Conservation (phyloP, 768 basidiomycete genomes). For the Scleroderma bovista region DNA sequence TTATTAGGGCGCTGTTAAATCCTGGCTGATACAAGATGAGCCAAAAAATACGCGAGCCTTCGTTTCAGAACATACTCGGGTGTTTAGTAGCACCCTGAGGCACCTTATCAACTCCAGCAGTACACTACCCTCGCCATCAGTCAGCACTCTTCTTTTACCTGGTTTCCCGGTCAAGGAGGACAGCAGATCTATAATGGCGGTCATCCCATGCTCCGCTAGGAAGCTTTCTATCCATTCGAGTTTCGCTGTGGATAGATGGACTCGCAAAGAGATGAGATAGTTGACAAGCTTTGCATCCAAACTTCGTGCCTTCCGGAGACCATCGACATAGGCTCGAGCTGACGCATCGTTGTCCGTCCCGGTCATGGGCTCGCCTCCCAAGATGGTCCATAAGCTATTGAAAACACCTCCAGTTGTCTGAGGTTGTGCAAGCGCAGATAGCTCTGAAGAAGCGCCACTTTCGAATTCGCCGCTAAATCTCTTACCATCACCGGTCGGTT, state of each 20-base stretch:
- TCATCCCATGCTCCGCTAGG: conserved; percentile 56
- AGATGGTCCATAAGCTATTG: conserved; percentile 70
- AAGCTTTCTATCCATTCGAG: conserved; percentile 77
- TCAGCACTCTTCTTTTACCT: conserved; percentile 53
- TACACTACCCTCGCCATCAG: conserved; percentile 62
- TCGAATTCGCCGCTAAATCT: conserved; percentile 38
- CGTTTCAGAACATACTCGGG: conserved; percentile 47
- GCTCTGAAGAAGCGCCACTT: conserved; percentile 18
- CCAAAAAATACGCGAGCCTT: not conserved
- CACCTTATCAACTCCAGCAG: conserved; percentile 75
- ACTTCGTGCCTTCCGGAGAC: conserved; percentile 48
- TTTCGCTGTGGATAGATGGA: conserved; percentile 80
- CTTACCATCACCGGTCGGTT: conserved; percentile 26
- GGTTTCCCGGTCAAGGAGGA: conserved; percentile 59
- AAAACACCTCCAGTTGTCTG: conserved; percentile 75
- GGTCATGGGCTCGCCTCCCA: conserved; percentile 43
- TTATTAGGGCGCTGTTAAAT: conserved; percentile 59
- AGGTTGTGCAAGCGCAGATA: conserved; percentile 40
- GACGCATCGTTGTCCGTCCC: conserved; percentile 40
- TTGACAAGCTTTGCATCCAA: conserved; percentile 62
- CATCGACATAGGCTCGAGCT: conserved; percentile 59
- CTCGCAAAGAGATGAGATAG: conserved; percentile 75
- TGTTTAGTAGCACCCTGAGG: conserved; percentile 78
- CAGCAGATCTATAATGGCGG: conserved; percentile 53
- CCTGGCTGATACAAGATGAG: conserved; percentile 47